These are phyloP conservation scores for Amylostereum areolatum DNA, from an alignment of 1,284 basidiomycete genomes.

Conservation along the genomic window DNA sequence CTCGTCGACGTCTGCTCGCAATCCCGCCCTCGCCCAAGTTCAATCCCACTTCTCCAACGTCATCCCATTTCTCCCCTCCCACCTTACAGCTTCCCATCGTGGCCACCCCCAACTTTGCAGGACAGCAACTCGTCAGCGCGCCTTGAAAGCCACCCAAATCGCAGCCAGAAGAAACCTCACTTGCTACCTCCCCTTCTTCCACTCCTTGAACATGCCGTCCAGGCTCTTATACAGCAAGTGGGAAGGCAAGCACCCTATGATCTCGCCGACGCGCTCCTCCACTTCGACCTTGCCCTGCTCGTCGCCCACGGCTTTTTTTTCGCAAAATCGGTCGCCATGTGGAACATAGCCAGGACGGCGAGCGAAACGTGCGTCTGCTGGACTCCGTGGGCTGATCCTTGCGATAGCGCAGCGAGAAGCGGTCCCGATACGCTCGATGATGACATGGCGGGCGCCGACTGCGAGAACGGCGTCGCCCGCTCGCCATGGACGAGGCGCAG, in stretches of 20 bases:
- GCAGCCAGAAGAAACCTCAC: too few relatives aligned
- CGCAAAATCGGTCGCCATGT: constrained; percentile 79
- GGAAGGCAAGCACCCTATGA: constrained; percentile 80
- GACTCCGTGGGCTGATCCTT: constrained; percentile 71
- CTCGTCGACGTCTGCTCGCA: too few relatives aligned
- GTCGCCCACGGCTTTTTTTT: constrained; percentile 49
- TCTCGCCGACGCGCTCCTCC: constrained; percentile 80
- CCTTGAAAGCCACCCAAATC: too few relatives aligned
- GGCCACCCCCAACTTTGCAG: too few relatives aligned
- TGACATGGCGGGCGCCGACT: constrained; percentile 51
- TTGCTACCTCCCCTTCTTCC: constrained; percentile 70
- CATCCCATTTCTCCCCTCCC: too few relatives aligned
- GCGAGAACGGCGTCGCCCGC: constrained; percentile 66
- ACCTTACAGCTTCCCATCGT: too few relatives aligned
- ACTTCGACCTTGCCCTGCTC: constrained; percentile 64
- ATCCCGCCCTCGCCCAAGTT: too few relatives aligned
- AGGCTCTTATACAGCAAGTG: constrained; percentile 84
- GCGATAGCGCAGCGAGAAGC: constrained; percentile 61
- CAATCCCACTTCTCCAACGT: too few relatives aligned
- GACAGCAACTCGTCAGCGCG: too few relatives aligned
- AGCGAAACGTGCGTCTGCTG: constrained; percentile 93
- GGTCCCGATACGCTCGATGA: constrained; percentile 57
- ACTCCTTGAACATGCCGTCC: constrained; percentile 91
- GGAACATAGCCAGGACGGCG: constrained; percentile 86
- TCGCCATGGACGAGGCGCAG: constrained; percentile 86